Conservation (phyloP, 1,284 basidiomycete genomes). For the Agroathelia rolfsii region DNA sequence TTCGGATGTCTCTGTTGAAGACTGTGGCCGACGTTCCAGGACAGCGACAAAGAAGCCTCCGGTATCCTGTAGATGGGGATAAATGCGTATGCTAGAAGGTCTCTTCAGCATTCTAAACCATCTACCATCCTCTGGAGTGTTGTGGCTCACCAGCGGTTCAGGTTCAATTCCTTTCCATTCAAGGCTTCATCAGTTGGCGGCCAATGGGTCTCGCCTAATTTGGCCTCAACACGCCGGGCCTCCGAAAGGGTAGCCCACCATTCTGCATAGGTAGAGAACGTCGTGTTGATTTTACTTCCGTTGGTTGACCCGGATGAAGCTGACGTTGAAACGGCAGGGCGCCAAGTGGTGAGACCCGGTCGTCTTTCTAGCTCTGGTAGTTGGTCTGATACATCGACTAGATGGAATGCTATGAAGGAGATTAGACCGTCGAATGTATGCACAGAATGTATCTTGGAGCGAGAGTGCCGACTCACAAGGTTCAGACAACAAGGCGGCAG, state of each 20-base stretch:
- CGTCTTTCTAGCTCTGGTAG: conserved; percentile 69
- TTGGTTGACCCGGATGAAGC: too few relatives aligned
- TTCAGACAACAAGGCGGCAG: conserved; percentile 68
- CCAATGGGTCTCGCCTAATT: conserved; percentile 70
- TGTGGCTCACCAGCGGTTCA: conserved; percentile 60
- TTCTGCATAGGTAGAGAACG: conserved; percentile 45
- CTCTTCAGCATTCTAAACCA: neutral
- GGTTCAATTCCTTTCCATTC: conserved; percentile 48
- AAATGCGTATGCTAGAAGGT: conserved; percentile 64
- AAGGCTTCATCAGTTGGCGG: too few relatives aligned
- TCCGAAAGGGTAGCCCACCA: conserved; percentile 43
- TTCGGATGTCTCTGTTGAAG: conserved; percentile 15
- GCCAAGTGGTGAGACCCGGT: conserved; percentile 72
- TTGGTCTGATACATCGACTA: conserved; percentile 70
- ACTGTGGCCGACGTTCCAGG: conserved; percentile 37
- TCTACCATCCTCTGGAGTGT: neutral
- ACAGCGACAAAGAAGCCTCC: conserved; percentile 97
- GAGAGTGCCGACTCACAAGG: conserved; percentile 37
- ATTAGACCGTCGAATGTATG: neutral
- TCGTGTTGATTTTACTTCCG: conserved; percentile 31
- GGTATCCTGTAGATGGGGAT: conserved; percentile 94
- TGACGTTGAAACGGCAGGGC: conserved; percentile 57
- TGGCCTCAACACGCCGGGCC: conserved; percentile 37
- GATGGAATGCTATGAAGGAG: conserved; percentile 52
- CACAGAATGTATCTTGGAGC: conserved; percentile 5